Percentiles rank a stretch among this genome's conserved stretches.
These are phyloP conservation scores for Penicillium frequentans DNA, from an alignment of 2,329 filamentous ascomycete genomes.

Conservation along the genomic window DNA sequence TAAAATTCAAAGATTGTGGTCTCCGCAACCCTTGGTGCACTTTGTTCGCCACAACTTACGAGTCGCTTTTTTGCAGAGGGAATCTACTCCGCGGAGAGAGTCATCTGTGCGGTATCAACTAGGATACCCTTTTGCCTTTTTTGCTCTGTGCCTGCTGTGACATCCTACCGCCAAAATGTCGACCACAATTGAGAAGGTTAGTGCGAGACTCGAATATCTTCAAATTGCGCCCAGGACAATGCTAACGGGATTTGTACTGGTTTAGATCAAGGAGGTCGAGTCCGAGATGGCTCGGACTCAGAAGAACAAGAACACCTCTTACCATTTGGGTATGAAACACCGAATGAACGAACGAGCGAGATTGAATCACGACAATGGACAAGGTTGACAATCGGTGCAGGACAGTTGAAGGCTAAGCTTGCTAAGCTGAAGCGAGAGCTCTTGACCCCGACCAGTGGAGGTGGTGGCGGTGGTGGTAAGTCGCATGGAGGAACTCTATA, in stretches of 20 bases:
- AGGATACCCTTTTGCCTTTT: background rate
- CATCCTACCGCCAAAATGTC: constrained; percentile 66
- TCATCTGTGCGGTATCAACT: background rate
- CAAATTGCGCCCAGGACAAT: constrained; percentile 2
- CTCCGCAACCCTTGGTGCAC: constrained; percentile 18
- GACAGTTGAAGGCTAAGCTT: constrained; percentile 94
- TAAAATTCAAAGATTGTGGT: constrained; percentile 33
- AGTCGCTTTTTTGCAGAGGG: background rate
- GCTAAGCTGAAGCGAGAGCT: constrained; percentile 97
- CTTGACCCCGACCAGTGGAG: constrained; percentile 74
- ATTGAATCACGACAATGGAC: constrained; percentile 3
- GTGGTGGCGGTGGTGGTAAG: constrained; percentile 72
- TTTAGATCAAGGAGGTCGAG: constrained; percentile 94
- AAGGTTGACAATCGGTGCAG: constrained; percentile 37
- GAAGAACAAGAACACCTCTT: constrained; percentile 95
- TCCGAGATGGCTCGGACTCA: constrained; percentile 96
- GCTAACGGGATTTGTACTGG: constrained; percentile 32
- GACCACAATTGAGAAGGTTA: constrained; percentile 96
- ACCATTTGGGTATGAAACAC: constrained; percentile 69
- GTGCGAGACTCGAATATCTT: constrained; percentile 46
- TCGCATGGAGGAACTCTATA: constrained; percentile 4
- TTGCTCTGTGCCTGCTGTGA: constrained; percentile 8
- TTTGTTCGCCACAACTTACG: constrained; percentile 12
- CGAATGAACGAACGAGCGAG: background rate
- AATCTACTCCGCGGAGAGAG: background rate